Conservation (phyloP, 495 filamentous ascomycete species). For the Hypoxylon fuscum region DNA sequence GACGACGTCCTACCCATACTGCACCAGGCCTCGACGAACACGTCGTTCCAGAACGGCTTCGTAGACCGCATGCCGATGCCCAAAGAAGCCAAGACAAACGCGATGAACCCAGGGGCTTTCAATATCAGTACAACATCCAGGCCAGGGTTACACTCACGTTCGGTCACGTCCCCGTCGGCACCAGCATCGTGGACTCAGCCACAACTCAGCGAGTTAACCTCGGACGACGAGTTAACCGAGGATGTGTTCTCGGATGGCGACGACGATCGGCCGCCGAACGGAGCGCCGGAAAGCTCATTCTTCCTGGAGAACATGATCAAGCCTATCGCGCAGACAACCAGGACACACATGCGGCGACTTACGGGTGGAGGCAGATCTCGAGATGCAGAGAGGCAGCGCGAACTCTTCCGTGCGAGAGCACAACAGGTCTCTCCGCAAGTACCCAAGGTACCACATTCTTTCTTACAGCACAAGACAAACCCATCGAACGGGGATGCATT, state of each 20-base stretch:
- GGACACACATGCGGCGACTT: slow-evolving; percentile 71
- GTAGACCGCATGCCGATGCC: slow-evolving; percentile 68
- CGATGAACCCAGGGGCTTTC: slow-evolving; percentile 72
- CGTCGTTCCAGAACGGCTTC: slow-evolving; percentile 91
- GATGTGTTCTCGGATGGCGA: slow-evolving; percentile 64
- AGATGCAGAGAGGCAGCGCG: slow-evolving; percentile 69
- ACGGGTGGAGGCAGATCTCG: slow-evolving; percentile 66
- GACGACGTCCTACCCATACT: slow-evolving; percentile 94
- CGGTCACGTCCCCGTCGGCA: slow-evolving; percentile 73
- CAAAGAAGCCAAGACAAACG: slow-evolving; percentile 62
- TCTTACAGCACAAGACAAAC: slow-evolving; percentile 41
- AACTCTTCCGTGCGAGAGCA: slow-evolving; percentile 58
- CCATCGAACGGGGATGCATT: slow-evolving; percentile 31
- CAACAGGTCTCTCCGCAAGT: slow-evolving; percentile 60
- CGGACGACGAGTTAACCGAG: slow-evolving; percentile 58
- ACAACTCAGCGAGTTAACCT: slow-evolving; percentile 65
- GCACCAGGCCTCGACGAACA: slow-evolving; percentile 69
- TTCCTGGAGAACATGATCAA: slow-evolving; percentile 75
- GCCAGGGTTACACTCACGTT: slow-evolving; percentile 72
- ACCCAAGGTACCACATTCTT: slow-evolving; percentile 66
- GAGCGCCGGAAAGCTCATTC: slow-evolving; percentile 61
- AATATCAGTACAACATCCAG: slow-evolving; percentile 48
- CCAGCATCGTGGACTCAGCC: slow-evolving; percentile 63
- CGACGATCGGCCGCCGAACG: slow-evolving; percentile 54
- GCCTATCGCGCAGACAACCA: slow-evolving; percentile 59